phyloP scores from a whole-genome alignment of 306 rosid species.

The Bauhinia variegata region DNA sequence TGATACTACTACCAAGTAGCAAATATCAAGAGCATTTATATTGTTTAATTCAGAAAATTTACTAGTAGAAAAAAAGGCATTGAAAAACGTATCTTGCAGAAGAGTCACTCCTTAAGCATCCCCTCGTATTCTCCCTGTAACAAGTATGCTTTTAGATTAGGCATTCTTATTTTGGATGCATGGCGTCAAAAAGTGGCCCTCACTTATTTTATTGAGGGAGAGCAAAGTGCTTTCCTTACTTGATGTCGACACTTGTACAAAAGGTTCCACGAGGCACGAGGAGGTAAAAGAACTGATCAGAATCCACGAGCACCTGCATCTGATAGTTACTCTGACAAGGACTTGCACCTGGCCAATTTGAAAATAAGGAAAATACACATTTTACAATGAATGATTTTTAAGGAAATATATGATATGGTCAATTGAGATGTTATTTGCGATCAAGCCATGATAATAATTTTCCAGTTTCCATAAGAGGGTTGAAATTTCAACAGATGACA shows the following conservation, averaged over 20 bases:
- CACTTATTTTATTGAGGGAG: neutral
- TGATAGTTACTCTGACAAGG: too few relatives aligned
- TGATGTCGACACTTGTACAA: neutral
- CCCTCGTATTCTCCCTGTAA: too few relatives aligned
- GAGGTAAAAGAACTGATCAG: neutral
- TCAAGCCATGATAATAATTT: too few relatives aligned
- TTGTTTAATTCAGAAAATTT: neutral
- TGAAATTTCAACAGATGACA: conserved; percentile 16
- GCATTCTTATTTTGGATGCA: neutral
- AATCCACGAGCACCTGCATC: neutral
- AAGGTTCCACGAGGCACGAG: neutral
- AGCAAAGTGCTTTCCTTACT: neutral
- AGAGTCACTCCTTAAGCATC: conserved; percentile 5
- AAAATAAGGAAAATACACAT: neutral
- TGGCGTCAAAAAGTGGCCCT: neutral
- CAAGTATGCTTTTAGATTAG: too few relatives aligned
- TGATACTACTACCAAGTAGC: too few relatives aligned
- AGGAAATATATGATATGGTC: too few relatives aligned
- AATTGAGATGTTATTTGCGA: too few relatives aligned
- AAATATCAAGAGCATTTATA: neutral
- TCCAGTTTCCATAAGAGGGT: neutral
- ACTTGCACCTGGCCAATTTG: conserved; percentile 64
- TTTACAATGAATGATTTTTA: too few relatives aligned
- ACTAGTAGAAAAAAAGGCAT: neutral
- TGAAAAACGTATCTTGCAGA: neutral